phyloP scores from a whole-genome alignment of 805 yeast species.

The Komagataella pseudopastoris region DNA sequence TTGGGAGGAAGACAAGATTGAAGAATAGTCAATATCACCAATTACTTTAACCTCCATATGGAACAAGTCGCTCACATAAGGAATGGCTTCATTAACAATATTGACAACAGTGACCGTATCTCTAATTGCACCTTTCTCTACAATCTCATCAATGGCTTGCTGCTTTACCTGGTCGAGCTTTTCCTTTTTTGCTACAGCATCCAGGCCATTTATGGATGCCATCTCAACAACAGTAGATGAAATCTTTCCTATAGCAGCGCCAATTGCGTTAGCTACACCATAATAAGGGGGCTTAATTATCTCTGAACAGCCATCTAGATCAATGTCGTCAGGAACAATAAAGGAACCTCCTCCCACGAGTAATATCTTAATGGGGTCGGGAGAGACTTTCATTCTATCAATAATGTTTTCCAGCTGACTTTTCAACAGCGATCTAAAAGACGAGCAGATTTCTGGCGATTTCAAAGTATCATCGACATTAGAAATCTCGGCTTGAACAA shows the following conservation, averaged over 20 bases:
- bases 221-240: conserved; percentile 14
- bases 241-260: conserved; percentile 33
- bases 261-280: conserved; percentile 36
- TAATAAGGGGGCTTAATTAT: conserved; percentile 26
- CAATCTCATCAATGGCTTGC: conserved; percentile 8
- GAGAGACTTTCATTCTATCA: conserved; percentile 30
- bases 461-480: conserved; percentile 1
- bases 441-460: not conserved
- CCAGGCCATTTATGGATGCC: conserved; percentile 1
- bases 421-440: conserved; percentile 4
- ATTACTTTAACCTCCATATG: conserved; percentile 24
- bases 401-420: conserved; percentile 22
- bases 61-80: conserved; percentile 20
- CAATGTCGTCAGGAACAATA: conserved; percentile 20
- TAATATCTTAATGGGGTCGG: conserved; percentile 27
- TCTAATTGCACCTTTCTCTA: conserved; percentile 15
- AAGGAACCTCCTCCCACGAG: conserved; percentile 39
- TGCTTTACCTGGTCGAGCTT: conserved; percentile 8
- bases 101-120: conserved; percentile 13
- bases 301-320: conserved; percentile 24
- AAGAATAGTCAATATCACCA: conserved; percentile 28
- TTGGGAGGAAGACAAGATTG: conserved; percentile 3
- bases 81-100: conserved; percentile 16
- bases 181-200: conserved; percentile 9
- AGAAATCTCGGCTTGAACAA: conserved; percentile 10